Evolutionary conservation across 2,329 filamentous ascomycete genomes (phyloP).

Genomic region (Fusarium illudens): DNA sequence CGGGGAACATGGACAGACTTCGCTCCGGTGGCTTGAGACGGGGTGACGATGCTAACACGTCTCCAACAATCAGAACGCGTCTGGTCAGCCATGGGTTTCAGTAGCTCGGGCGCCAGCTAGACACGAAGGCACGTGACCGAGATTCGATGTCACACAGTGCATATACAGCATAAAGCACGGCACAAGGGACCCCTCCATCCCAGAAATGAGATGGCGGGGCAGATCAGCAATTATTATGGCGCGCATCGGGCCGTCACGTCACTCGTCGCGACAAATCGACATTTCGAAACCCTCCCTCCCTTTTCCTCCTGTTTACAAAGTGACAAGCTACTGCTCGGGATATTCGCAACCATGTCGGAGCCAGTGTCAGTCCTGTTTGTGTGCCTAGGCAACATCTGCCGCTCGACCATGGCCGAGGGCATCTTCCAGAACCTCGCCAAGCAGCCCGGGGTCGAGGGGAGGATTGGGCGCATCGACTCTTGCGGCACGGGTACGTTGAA

Average conservation of each 20-base stretch:
- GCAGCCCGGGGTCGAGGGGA: conserved; percentile 65
- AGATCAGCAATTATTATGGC: conserved; percentile 31
- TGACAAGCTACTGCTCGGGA: neutral
- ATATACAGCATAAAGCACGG: neutral
- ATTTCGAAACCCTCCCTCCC: conserved; percentile 24
- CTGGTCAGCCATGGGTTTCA: conserved; percentile 14
- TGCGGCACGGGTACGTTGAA: conserved; percentile 74
- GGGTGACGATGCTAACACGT: conserved; percentile 29
- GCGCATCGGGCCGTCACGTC: conserved; percentile 40
- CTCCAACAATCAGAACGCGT: conserved; percentile 33
- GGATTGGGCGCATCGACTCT: conserved; percentile 78
- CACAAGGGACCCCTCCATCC: conserved; percentile 34
- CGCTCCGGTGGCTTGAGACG: conserved; percentile 34
- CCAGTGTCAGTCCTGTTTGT: conserved; percentile 85
- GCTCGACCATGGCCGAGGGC: conserved; percentile 94
- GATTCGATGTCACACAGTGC: conserved; percentile 16
- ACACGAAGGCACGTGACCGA: conserved; percentile 35
- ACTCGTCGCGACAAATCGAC: conserved; percentile 34
- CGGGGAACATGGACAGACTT: conserved; percentile 25
- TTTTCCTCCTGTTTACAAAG: conserved; percentile 4
- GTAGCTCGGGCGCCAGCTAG: conserved; percentile 15
- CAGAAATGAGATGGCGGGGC: conserved; percentile 39
- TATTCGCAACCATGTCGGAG: conserved; percentile 47
- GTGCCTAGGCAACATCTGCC: conserved; percentile 95
- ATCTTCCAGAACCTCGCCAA: conserved; percentile 80